Base-by-base conservation (phyloP, 2,329 filamentous ascomycete species). In the Coniella lustricola region DNA sequence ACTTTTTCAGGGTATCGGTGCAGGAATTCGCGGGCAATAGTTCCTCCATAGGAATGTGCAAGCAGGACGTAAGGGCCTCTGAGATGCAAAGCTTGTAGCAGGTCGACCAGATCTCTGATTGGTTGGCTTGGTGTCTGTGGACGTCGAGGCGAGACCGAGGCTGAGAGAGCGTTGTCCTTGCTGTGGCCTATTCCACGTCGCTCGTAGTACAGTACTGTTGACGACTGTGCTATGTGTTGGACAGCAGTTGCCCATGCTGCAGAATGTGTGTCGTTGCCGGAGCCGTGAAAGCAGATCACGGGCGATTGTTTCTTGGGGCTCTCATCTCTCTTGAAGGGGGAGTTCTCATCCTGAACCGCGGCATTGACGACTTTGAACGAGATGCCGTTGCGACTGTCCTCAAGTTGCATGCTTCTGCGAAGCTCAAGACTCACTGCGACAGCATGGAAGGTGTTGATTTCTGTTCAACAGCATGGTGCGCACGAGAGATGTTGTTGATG, bases 201-300 rank as follows among this genome's bases (percentile, higher is more conserved):
- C 22, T 38, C 35, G 34, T 46, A 38, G 9, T 20, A 46, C 22
- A 46, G 16, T 3, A 46, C 44, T 37, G 17, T 4, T 12, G 35
- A 16, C 21, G 10, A 25, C 9, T n/a, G 14, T 16, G 34, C 39
- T 22, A 38, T 39, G 7, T 31, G 21, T 22, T 16, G 7, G 7
- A 33, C 17, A n/a, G 39, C 12, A 5, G 44, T 34, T 5, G 20
- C 7, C 44, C 44, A 46, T 7, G 43, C 32, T n/a, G 37, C 34
- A 12, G 25, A 17, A 16, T 45, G 43, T 4, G 7, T 38, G 34
- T 14, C 36, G 14, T 9, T n/a, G 5, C 44, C 44, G 16, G 44
- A 46, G 22, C 44, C 44, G 35, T 46, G 44, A 17, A 29, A 38
- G 44, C 44, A 46, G 35, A 46, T 31, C 12, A 46, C 35, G n/a